Base-by-base conservation (phyloP, 441 rosid species). In the Manihot esculenta region DNA sequence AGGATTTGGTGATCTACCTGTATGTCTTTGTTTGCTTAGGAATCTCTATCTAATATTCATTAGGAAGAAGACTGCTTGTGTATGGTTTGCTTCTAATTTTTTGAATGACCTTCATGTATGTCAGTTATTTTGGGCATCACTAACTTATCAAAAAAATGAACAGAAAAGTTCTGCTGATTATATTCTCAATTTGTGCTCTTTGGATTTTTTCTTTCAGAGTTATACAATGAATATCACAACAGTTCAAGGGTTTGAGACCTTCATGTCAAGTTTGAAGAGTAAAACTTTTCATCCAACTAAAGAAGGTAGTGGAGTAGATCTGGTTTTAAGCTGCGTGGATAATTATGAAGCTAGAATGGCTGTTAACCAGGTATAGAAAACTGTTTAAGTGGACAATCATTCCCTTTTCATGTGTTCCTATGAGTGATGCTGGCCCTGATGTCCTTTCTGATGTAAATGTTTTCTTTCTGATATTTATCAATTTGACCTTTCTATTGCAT, bases 271-370 rank as follows among this genome's bases (percentile, higher is more conserved):
- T 87, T 87, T 94, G 74, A 85, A 42, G 78, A 86, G 83, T 71
- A 92, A 88, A 77, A 69, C 86, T 14, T 92, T 89, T 73, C 17
- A 76, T 82, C 89, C 90, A 50, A 81, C 66, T 73, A 87, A 89
- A 83, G 94, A 90, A 78, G 94, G 91, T 49, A 89, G 76, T 10
- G 91, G 97, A 55, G 97, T 94, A 78, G 96, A 92, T 84, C 97
- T 92, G 81, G 94, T 94, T 79, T 81, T 94, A 81, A 94, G 98
- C 74, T 94, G 99, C 61, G 99, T 94, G 51, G 99, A 94, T 83
- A 94, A 94, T 66, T 92, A 92, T 81, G 98, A 92, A 88, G 98
- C 98, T n/a, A 87, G 98, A 75, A 92, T 92, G 98, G 96, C 90
- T 77, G 97, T 94, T 73, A 92, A 94, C 80, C 99, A 92, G 99